Evolutionary conservation across 2,329 filamentous ascomycete genomes (phyloP), one percentile per base, ranked within the genome.

Genomic region (Penicillium polonicum): DNA sequence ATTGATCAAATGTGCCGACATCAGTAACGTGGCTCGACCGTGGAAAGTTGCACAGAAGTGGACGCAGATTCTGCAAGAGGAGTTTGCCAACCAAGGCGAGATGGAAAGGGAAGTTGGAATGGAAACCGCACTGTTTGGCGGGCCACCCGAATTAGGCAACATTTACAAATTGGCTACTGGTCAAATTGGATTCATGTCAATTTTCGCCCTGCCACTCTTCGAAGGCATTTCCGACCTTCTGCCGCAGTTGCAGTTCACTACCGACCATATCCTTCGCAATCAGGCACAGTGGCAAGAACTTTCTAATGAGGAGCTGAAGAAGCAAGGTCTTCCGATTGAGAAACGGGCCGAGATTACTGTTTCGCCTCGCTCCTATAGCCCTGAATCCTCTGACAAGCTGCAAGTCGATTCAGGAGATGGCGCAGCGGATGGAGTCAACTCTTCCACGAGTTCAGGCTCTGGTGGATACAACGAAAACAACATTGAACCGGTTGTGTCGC

Each of bases 1-100:
- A 56, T 79, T 99, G 58, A 97, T 99, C 77, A 99, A 99, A 74
- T 97, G 94, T 72, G 94, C 94, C 39, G 94, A 99, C 74, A 97
- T 99, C 70, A 97, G 93, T 78, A 99, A 99, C 72, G 94, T 97
- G 73, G 92, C 92, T 54, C 87, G 94, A 56, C 88, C 87, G 56
- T 92, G 94, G 72, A 83, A 88, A 56, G 86, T 92, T 27, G 94
- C 94, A 23, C 81, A 91, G 43, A 83, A 88, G 72, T 99, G 94
- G 94, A 96, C 94, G 68, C 84, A 89, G 68, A 92, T 96, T 46
- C 81, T 99, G n/a, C 93, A 94, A 17, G 90, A 96, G 61, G 94
- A 99, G 72, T 97, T 97, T 68, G 88, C 92, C 38, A 87, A 94
- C 50, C 94, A 99, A 76, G 91, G 91, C 1, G 85, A 88, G 15